Percentiles rank a stretch among this genome's conserved stretches.
phyloP scores from a whole-genome alignment of 139 green algal genomes.

The Chloropicon primus region DNA sequence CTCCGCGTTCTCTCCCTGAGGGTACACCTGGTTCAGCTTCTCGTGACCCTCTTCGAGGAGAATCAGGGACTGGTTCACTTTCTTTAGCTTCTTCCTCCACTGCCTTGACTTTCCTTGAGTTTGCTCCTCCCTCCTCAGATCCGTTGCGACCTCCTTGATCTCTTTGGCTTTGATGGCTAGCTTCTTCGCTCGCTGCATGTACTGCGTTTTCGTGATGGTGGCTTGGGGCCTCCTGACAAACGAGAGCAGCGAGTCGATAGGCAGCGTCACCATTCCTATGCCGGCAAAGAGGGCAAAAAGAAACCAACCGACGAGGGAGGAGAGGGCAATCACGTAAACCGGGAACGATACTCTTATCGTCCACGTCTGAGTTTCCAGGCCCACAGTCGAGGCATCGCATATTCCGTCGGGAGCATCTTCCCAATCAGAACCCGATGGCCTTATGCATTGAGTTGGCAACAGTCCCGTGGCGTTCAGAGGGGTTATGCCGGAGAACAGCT shows the following conservation, averaged over 20 bases:
- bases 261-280: constrained; percentile 70
- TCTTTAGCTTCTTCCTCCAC: constrained; percentile 56
- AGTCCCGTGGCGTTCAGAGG: constrained; percentile 16
- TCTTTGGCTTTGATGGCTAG: constrained; percentile 31
- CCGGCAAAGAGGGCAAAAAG: constrained; percentile 90
- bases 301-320: constrained; percentile 72
- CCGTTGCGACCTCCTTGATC: constrained; percentile 41
- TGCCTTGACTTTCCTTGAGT: constrained; percentile 10
- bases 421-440: not conserved
- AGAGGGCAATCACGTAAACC: constrained; percentile 81
- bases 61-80: constrained; percentile 59
- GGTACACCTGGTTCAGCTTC: constrained; percentile 68
- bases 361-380: constrained; percentile 33
- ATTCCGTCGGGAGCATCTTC: not conserved
- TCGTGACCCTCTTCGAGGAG: constrained; percentile 79
- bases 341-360: constrained; percentile 56
- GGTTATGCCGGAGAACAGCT: constrained; percentile 53
- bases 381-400: constrained; percentile 13
- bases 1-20: constrained; percentile 68
- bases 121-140: constrained; percentile 6
- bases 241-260: constrained; percentile 65
- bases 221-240: constrained; percentile 36
- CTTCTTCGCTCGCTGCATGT: constrained; percentile 44
- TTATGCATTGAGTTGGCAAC: not conserved
- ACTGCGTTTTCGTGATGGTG: constrained; percentile 53